Evolutionary conservation across 2,329 filamentous ascomycete genomes (phyloP), one percentile per base, ranked within the genome.

Genomic region (Diaporthe nobilis): DNA sequence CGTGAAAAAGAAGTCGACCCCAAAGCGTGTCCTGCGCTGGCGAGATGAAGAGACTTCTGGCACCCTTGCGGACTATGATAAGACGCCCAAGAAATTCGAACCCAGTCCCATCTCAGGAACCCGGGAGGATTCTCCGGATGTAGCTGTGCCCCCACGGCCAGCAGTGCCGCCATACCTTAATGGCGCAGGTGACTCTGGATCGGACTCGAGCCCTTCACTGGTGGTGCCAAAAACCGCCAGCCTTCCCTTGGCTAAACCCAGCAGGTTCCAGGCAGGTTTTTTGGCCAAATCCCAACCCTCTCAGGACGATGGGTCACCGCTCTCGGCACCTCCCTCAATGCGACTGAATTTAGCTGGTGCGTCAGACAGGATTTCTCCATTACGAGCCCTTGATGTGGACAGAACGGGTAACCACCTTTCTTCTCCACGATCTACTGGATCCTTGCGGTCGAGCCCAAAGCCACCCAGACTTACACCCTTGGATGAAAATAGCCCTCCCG

Each of bases 221-320:
- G 90, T 93, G 57, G 82, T 92, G 0, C 85, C 86, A 0, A 87
- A 89, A 58, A 79, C 83, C 20, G 83, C 84, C 10, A 83, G 79
- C 13, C 79, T 87, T 5, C 79, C 81, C 9, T 61, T 81, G 22
- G 79, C 84, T 47, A 94, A 94, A 80, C 90, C 91, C 70, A 94
- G 90, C 84, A 91, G 96, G 58, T 98, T 98, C 85, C 94, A 98
- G 80, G 90, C 95, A 2, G 96, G 96, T 7, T 98, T 98, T 83
- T 86, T 98, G 34, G 92, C 94, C 86, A 90, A 90, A 81, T 79
- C 84, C 55, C 84, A 86, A 58, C 80, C 82, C 3, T 86, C 87
- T 2, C 81, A 85, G 51, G 84, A 84, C 55, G 86, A 89, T 61
- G 92, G 90, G 71, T 95, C 94, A 4, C 93, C 94, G 5, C 84